Conservation (phyloP, 495 filamentous ascomycete genomes). For the Elaphomyces granulatus region DNA sequence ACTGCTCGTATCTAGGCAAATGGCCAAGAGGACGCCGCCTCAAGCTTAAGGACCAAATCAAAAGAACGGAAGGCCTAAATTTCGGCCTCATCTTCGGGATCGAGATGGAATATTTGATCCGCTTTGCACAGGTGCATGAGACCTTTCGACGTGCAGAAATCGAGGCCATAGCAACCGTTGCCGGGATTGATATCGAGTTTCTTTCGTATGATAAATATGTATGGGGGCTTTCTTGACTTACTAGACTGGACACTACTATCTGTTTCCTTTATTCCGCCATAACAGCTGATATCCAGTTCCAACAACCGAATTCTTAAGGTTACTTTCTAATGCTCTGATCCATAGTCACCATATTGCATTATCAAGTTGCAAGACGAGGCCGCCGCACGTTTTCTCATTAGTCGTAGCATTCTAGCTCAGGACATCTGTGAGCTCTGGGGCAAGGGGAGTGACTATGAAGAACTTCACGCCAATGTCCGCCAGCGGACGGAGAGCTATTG, state of each 20-base stretch:
- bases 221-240: too few relatives aligned
- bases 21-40: too few relatives aligned
- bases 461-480: constrained; percentile 51
- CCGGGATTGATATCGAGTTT: constrained; percentile 53
- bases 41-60: too few relatives aligned
- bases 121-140: constrained; percentile 82
- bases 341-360: constrained; percentile 80
- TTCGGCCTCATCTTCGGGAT: too few relatives aligned
- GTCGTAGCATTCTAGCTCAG: constrained; percentile 64
- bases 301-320: too few relatives aligned
- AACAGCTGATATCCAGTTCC: constrained; percentile 9
- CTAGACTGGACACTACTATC: constrained; percentile 1
- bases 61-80: too few relatives aligned
- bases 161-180: constrained; percentile 60
- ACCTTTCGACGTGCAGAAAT: constrained; percentile 79
- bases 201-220: constrained; percentile 59
- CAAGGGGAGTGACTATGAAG: constrained; percentile 46
- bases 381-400: constrained; percentile 49
- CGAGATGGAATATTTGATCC: constrained; percentile 78
- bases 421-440: constrained; percentile 87
- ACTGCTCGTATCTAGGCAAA: too few relatives aligned
- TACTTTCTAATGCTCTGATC: too few relatives aligned
- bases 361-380: constrained; percentile 50
- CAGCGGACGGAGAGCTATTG: constrained; percentile 45
- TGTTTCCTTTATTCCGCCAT: background rate